Percentiles rank a stretch among this genome's conserved stretches.
These are phyloP conservation scores for Saksenaea oblongispora DNA, from an alignment of 371 early-diverging fungal genomes.

Conservation along the genomic window DNA sequence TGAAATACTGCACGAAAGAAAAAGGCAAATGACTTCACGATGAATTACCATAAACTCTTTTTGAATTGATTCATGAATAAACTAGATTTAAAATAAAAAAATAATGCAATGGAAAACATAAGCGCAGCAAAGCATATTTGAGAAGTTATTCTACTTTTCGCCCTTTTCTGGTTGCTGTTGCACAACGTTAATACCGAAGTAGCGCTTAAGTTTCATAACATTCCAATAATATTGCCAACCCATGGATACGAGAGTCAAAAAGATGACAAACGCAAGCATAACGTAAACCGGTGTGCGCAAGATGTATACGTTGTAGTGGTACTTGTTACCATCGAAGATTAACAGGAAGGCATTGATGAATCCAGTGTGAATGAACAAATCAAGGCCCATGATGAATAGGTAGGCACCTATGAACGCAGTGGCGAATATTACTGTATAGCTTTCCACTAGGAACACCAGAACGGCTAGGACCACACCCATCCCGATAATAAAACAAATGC, in stretches of 20 bases:
- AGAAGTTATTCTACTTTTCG: background rate
- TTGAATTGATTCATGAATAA: too few relatives aligned
- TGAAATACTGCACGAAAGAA: too few relatives aligned
- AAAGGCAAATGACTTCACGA: too few relatives aligned
- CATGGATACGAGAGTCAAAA: constrained; percentile 32
- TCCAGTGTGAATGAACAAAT: constrained; percentile 56
- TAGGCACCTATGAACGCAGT: constrained; percentile 53
- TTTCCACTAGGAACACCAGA: constrained; percentile 36
- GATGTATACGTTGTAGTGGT: constrained; percentile 41
- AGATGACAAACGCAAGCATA: constrained; percentile 42
- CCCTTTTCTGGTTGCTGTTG: background rate
- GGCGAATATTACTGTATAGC: constrained; percentile 41
- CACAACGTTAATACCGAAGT: constrained; percentile 42
- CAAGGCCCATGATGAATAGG: constrained; percentile 52
- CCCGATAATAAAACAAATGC: constrained; percentile 50
- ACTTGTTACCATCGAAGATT: constrained; percentile 45
- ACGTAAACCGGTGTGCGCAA: constrained; percentile 37
- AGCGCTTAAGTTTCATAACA: constrained; percentile 28
- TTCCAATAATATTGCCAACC: constrained; percentile 55
- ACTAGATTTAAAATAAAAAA: too few relatives aligned
- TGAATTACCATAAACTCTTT: too few relatives aligned
- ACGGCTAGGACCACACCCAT: constrained; percentile 43
- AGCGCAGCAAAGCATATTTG: too few relatives aligned
- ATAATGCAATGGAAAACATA: too few relatives aligned
- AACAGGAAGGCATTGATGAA: constrained; percentile 46